phyloP scores from a whole-genome alignment of 441 rosid species.

The Populus trichocarpa region DNA sequence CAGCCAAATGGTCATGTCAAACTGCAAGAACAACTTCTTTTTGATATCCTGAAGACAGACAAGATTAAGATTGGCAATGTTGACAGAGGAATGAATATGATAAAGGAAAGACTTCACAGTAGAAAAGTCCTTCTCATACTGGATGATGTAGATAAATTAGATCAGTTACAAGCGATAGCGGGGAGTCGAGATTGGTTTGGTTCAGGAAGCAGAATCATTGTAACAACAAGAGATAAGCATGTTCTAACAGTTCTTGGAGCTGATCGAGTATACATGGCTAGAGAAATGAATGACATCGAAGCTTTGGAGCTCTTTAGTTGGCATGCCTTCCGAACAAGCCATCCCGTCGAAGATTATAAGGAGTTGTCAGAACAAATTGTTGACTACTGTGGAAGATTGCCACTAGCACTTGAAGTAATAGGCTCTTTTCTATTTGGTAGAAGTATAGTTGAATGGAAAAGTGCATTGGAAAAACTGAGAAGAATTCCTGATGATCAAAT shows the following conservation, averaged over 20 bases:
- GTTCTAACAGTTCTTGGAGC: background rate
- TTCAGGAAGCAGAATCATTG: constrained; percentile 17
- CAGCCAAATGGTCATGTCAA: background rate
- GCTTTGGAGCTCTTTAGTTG: constrained; percentile 18
- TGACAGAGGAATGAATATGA: constrained; percentile 6
- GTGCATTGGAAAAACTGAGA: constrained; percentile 15
- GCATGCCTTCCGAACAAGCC: constrained; percentile 13
- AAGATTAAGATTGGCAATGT: constrained; percentile 6
- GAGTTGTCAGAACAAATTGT: constrained; percentile 14
- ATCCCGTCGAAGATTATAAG: constrained; percentile 10
- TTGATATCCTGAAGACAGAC: constrained; percentile 7
- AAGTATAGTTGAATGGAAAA: constrained; percentile 18
- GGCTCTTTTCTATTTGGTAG: constrained; percentile 22
- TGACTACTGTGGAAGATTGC: constrained; percentile 17
- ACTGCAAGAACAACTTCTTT: constrained; percentile 13
- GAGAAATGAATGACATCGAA: background rate
- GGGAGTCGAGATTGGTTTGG: constrained; percentile 21
- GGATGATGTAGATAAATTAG: constrained; percentile 13
- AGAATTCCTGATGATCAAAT: constrained; percentile 8
- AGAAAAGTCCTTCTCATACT: constrained; percentile 13
- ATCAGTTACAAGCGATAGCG: constrained; percentile 11
- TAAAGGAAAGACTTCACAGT: constrained; percentile 8
- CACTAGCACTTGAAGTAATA: constrained; percentile 19
- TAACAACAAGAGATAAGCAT: constrained; percentile 21
- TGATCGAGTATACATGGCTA: background rate